Evolutionary conservation across 768 basidiomycete genomes (phyloP).

Genomic region (Paxillus rubicundulus): DNA sequence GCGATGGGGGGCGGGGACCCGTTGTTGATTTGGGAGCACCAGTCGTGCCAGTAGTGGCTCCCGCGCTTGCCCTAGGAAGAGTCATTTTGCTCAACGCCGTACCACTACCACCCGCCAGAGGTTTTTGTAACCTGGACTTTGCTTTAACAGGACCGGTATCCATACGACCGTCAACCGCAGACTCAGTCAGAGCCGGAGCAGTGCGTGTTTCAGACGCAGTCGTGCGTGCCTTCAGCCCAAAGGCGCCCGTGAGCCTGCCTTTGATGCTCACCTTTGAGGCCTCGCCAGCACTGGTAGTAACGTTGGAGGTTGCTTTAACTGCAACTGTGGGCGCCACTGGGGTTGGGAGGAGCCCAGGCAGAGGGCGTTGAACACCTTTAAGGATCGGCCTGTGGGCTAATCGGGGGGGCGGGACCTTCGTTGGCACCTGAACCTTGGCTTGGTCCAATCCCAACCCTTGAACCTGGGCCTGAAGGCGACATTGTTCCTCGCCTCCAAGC

Average conservation of each 20-base stretch:
- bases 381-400: slow-evolving; percentile 13
- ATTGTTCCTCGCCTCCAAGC: neutral
- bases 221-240: slow-evolving; percentile 1
- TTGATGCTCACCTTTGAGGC: slow-evolving; percentile 3
- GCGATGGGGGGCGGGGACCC: slow-evolving; percentile 9
- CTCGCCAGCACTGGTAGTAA: too few species aligned
- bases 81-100: slow-evolving; percentile 4
- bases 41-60: neutral
- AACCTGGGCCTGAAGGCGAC: neutral
- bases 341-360: slow-evolving; percentile 11
- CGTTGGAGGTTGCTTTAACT: neutral
- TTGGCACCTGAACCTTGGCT: neutral
- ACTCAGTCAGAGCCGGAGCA: too few species aligned
- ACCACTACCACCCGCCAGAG: neutral
- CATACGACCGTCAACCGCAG: neutral
- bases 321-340: neutral
- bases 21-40: neutral
- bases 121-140: slow-evolving; percentile 6
- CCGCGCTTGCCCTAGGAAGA: neutral
- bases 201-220: neutral
- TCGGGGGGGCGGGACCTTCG: neutral
- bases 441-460: neutral
- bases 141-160: neutral
- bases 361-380: slow-evolving; percentile 29
- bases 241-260: slow-evolving; percentile 9